phyloP scores from a whole-genome alignment of 345 rosid species.

The Salix exigua region DNA sequence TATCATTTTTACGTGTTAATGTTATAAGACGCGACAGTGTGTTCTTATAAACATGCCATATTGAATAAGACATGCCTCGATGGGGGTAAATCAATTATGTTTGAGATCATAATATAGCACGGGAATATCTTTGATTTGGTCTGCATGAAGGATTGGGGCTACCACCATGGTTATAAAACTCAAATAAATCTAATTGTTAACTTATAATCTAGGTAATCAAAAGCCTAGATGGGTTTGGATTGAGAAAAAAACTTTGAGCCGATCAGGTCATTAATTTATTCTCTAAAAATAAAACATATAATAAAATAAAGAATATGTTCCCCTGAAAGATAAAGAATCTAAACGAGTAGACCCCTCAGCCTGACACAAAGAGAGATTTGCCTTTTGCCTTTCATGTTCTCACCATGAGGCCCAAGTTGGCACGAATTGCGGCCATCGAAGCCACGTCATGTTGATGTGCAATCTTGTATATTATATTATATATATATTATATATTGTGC shows the following conservation, averaged over 20 bases:
- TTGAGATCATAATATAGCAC: background rate
- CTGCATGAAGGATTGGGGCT: background rate
- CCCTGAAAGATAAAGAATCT: conserved; percentile 7
- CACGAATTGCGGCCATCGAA: conserved; percentile 13
- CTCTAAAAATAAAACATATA: no score
- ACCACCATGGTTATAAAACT: background rate
- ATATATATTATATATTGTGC: no score
- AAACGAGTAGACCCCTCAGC: background rate
- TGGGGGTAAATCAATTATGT: background rate
- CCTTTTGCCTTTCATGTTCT: conserved; percentile 12
- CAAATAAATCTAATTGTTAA: no score
- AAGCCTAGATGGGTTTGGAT: no score
- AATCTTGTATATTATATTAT: no score
- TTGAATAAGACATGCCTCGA: background rate
- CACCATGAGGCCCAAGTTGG: conserved; percentile 20
- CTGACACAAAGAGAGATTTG: background rate
- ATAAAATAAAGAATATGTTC: conserved; percentile 7
- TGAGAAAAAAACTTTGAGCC: no score
- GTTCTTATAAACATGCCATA: no score
- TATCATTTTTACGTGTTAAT: no score
- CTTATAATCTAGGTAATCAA: no score
- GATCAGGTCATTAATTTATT: no score
- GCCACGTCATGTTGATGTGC: background rate
- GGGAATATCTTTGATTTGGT: no score
- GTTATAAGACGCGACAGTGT: no score